Base-by-base conservation (phyloP, 2,329 filamentous ascomycete species). In the Hansfordia pulvinata region DNA sequence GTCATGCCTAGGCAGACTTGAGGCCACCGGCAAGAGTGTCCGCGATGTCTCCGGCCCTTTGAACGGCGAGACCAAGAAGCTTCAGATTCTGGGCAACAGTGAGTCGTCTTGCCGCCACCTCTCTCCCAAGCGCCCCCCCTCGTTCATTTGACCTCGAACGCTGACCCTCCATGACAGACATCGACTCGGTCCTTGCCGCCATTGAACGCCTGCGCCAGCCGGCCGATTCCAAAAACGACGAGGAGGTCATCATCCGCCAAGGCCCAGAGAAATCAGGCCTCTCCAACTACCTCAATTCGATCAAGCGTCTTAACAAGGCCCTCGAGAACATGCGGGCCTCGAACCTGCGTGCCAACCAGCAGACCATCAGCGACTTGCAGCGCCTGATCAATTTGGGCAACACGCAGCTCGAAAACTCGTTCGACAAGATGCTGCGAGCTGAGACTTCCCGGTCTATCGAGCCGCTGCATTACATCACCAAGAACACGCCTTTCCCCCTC, bases 1-100 rank as follows among this genome's bases (percentile, higher is more conserved):
- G 53, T 78, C 81, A 16, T 93, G 83, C 27, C 66, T 94, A 39
- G 70, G 74, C 19, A 71, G 86, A 30, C 64, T 98, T 18, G 85
- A 96, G 42, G 73, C 77, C 19, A 92, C 83, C 28, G 90, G 88
- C 11, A 84, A 85, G 54, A 86, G 80, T 33, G 85, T 96, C 12
- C 78, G 84, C 43, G 83, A 93, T 46, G 86, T 92, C 8, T 85
- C 92, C 30, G 84, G 84, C 1, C 90, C 90, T 7, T 77, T 98
- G 21, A 92, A 86, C 47, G 82, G 80, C 41, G 92, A 94, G 52
- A 96, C 90, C 1, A 81, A 84, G 52, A 78, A 76, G 35, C 64
- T 96, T 13, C 90, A 96, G 53, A 69, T 77, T n/a, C 71, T 92
- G 19, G 85, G 82, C 38, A 75, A 69, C 38, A 98, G 77, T 80